Base-by-base conservation (phyloP, 306 rosid species). In the Dalbergia cultrata region DNA sequence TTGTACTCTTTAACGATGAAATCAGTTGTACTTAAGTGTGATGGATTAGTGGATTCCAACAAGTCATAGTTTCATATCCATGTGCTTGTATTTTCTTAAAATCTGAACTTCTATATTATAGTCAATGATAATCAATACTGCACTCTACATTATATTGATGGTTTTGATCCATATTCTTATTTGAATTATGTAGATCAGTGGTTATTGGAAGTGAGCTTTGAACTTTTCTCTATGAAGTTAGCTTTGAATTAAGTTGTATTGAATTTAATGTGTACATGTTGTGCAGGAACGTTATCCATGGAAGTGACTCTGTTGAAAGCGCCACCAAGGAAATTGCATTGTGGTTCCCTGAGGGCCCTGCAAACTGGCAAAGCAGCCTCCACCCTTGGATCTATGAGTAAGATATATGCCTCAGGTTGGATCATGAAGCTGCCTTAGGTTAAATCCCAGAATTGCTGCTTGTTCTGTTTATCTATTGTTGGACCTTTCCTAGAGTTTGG, bases 321-420 rank as follows among this genome's bases (percentile, higher is more conserved):
- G 98, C 92, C 4, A 61, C 35, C 80, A 95, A 93, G 84, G 99
- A 95, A 84, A 95, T 95, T 70, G 96, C 90, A 8, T 79, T 95
- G 64, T 95, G 99, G 99, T 95, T 95, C 87, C 92, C 97, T 1
- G 97, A 95, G 5, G 97, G 98, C 19, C 84, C 93, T 39, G 89
- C 82, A 39, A 7, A 39, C 79, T 95, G 97, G 98, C 83, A 91
- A 88, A 90, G 99, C 92, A 83, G 89, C 77, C 80, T 80, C 50
- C 95, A 86, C 87, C 60, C 78, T 0, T 95, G 99, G 99, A 89
- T 95, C 89, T 89, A 93, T 3, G 98, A 95, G 81, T 92, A 6
- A 37, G 41, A 75, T 69, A 9, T 44, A 21, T 19, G 14, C 26
- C 1, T 63, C 64, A 34, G 13, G 65, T 52, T 77, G 41, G 68